Base-by-base conservation (phyloP, 23 red algal genomes). In the Gracilaria caudata region DNA sequence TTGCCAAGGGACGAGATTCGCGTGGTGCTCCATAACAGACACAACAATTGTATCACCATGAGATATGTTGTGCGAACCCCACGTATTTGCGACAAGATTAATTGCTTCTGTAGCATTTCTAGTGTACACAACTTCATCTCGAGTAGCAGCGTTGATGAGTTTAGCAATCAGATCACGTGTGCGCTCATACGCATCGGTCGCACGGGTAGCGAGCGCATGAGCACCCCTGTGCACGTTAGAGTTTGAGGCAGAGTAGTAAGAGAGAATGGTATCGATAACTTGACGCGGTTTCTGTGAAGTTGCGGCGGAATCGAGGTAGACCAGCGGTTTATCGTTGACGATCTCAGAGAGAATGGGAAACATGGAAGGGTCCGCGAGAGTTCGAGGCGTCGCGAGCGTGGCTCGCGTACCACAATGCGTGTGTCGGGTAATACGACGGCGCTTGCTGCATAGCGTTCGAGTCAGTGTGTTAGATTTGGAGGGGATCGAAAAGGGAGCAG, bases 1-100 rank as follows among this genome's bases (percentile, higher is more conserved):
- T 78, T 99, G 97, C 97, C 97, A 99, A 34, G 97, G 97, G 30
- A 99, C 97, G 64, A 99, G 87, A 88, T 99, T 99, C 38, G 93
- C 86, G 86, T 99, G 97, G 60, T 99, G 97, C 74, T 99, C 94
- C 84, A 93, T 95, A 35, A 99, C 92, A 25, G 89, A 86, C 38
- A 95, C 81, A 57, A 95, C 32, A 26, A 99, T 93, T 47, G 83
- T 89, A 89, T 99, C 97, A 47, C 93, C 97, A 17, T 75, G 24
- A 29, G 38, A 33, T 21, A 99, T 47, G 70, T 95, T 95, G n/a
- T 79, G 75, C 39, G 11, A 53, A 38, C 82, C 97, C 97, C 97
- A 99, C 16, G 93, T 65, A 44, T 83, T 84, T 53, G 97, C 97
- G 7, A 99, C 97, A 25, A 94, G 83, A 73, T 99, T 99, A 64